Conservation (phyloP, 768 basidiomycete species). For the Boletus eberwhitei region DNA sequence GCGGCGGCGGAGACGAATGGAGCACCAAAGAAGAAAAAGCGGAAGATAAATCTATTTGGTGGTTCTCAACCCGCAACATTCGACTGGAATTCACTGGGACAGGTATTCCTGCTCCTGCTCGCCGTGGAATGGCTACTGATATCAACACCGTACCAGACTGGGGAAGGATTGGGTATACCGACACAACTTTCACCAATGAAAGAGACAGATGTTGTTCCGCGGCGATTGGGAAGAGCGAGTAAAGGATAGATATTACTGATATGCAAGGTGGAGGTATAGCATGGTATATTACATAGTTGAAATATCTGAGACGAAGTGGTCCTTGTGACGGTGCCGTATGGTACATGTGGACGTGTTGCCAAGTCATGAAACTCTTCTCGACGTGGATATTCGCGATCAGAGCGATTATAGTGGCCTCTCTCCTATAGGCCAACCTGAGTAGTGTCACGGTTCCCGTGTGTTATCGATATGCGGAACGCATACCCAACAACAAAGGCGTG, state of each 20-base stretch:
- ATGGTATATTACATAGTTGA: not conserved
- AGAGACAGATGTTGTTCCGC: slow-evolving; percentile 48
- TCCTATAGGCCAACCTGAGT: slow-evolving; percentile 47
- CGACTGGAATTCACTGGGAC: slow-evolving; percentile 43
- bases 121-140: not conserved
- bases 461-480: slow-evolving; percentile 61
- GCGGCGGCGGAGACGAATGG: slow-evolving; percentile 21
- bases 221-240: slow-evolving; percentile 34
- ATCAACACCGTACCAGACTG: slow-evolving; percentile 22
- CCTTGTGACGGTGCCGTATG: not conserved
- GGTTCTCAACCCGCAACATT: slow-evolving; percentile 39
- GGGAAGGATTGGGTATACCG: slow-evolving; percentile 57
- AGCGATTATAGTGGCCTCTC: slow-evolving; percentile 79
- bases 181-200: slow-evolving; percentile 66
- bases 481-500: slow-evolving; percentile 44
- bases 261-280: not conserved
- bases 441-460: slow-evolving; percentile 39
- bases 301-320: not conserved
- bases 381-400: slow-evolving; percentile 66
- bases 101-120: slow-evolving; percentile 29
- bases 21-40: slow-evolving; percentile 61
- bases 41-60: slow-evolving; percentile 64
- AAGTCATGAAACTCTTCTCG: slow-evolving; percentile 84
- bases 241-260: slow-evolving; percentile 14
- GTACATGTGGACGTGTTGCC: slow-evolving; percentile 48